Evolutionary conservation across 202 grass and related monocot genomes (phyloP), one percentile per base, ranked within the genome.

Genomic region (Setaria italica): DNA sequence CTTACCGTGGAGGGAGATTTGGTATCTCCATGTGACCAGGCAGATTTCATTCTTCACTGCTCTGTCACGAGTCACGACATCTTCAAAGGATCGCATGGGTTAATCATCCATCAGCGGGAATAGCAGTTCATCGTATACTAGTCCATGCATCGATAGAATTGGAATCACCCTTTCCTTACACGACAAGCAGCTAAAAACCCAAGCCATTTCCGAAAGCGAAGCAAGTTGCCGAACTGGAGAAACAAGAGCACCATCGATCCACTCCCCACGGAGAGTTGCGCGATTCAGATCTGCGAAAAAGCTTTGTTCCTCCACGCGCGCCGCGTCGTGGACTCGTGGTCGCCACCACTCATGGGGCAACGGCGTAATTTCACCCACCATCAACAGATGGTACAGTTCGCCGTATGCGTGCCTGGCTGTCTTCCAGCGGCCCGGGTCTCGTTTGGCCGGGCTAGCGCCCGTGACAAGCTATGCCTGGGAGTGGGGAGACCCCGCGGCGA

Each of bases 221-320:
- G 79, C 62, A 41, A 43, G 41, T 47, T 46, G 62, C 21, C 42
- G 76, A 19, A 71, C 12, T 5, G 33, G 33, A 79, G 19, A 6
- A 79, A 49, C 41, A 29, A 5, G 32, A 25, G 32, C 29, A 49
- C 50, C n/a, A 64, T 56, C 16, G 19, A 3, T 43, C 25, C 25
- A 25, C 25, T 30, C 51, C 35, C 21, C 47, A 39, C 47, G 6
- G 20, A 59, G 30, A 62, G 32, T 46, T 11, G 2, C 29, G 49
- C 2, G 78, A 82, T 87, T 67, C 70, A 76, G 71, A 87, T 87
- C 62, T 69, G 58, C 49, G 62, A 54, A 16, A 45, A 74, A 48
- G 34, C 37, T 29, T 29, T 67, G 45, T 7, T 6, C 43, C 41
- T 10, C 74, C 77, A 43, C 42, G 76, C 56, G 71, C 76, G 84